These are phyloP conservation scores for Omphalotus guepiniiformis DNA, from an alignment of 768 basidiomycete genomes.

Conservation along the genomic window DNA sequence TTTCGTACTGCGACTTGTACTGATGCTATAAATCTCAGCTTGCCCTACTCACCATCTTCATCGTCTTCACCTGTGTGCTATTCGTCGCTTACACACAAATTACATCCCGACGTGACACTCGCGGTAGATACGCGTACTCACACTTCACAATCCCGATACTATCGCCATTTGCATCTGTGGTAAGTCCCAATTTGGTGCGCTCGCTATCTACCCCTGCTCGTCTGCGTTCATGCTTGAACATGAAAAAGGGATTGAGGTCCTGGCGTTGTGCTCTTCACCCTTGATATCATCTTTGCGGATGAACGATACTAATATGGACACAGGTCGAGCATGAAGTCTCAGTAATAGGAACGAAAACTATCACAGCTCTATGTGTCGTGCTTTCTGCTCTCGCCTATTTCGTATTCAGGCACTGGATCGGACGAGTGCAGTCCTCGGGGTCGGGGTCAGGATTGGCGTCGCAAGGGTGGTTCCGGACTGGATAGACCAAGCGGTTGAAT, in stretches of 20 bases:
- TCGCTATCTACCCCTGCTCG: neutral
- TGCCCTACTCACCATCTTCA: conserved; percentile 17
- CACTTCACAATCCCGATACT: conserved; percentile 79
- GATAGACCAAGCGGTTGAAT: too few species aligned
- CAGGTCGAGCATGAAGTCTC: conserved; percentile 78
- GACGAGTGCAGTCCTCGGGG: too few species aligned
- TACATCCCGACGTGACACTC: conserved; percentile 19
- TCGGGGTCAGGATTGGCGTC: too few species aligned
- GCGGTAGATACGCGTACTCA: conserved; percentile 26
- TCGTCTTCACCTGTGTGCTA: conserved; percentile 30
- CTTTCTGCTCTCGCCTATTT: conserved; percentile 38
- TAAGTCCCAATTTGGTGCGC: conserved; percentile 26
- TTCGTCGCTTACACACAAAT: conserved; percentile 30
- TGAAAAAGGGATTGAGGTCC: too few species aligned
- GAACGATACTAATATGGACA: too few species aligned
- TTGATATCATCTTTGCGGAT: too few species aligned
- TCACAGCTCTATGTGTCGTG: conserved; percentile 37
- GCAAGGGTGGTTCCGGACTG: too few species aligned
- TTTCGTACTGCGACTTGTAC: too few species aligned
- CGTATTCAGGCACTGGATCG: conserved; percentile 38
- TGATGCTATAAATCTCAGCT: too few species aligned
- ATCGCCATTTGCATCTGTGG: conserved; percentile 77
- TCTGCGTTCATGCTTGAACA: neutral
- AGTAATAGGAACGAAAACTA: conserved; percentile 44
- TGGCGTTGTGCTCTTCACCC: too few species aligned